These are phyloP conservation scores for Quillaja saponaria DNA, from an alignment of 306 rosid genomes.

Conservation along the genomic window DNA sequence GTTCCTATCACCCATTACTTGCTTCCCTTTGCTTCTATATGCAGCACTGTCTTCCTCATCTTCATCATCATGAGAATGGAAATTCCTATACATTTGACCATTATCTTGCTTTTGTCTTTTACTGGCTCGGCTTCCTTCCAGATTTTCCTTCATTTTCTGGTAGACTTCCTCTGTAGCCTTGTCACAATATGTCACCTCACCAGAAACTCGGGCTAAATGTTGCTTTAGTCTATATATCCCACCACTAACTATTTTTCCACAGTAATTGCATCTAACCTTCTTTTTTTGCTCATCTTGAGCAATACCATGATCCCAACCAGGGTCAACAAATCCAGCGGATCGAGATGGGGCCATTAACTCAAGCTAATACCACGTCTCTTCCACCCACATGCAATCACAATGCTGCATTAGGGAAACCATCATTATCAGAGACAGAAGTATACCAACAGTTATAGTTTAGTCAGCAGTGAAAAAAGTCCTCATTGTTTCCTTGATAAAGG, in stretches of 20 bases:
- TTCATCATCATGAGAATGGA: conserved; percentile 72
- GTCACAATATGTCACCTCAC: conserved; percentile 92
- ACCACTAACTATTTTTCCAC: conserved; percentile 96
- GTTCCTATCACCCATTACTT: conserved; percentile 62
- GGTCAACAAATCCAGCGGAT: conserved; percentile 82
- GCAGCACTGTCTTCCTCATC: conserved; percentile 64
- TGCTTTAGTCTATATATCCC: conserved; percentile 95
- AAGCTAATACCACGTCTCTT: conserved; percentile 27
- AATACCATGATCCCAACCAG: conserved; percentile 96
- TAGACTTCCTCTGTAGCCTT: conserved; percentile 95
- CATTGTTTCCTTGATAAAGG: conserved; percentile 22
- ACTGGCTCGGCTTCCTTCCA: conserved; percentile 80
- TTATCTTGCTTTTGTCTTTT: conserved; percentile 76
- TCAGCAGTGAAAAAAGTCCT: conserved; percentile 31
- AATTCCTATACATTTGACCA: conserved; percentile 66
- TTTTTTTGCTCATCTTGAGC: conserved; percentile 97
- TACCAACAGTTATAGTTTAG: conserved; percentile 22
- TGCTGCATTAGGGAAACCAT: conserved; percentile 15
- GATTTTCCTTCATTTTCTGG: conserved; percentile 80
- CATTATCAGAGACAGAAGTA: conserved; percentile 11
- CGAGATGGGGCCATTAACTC: conserved; percentile 67
- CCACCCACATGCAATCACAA: conserved; percentile 23
- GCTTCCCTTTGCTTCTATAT: conserved; percentile 81
- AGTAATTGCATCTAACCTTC: conserved; percentile 95
- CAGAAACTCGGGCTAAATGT: conserved; percentile 97